A percentile compares a stretch with the other conserved stretches of the same genome.
These are phyloP conservation scores for Prosopis cineraria DNA, from an alignment of 306 rosid species.

Conservation along the genomic window DNA sequence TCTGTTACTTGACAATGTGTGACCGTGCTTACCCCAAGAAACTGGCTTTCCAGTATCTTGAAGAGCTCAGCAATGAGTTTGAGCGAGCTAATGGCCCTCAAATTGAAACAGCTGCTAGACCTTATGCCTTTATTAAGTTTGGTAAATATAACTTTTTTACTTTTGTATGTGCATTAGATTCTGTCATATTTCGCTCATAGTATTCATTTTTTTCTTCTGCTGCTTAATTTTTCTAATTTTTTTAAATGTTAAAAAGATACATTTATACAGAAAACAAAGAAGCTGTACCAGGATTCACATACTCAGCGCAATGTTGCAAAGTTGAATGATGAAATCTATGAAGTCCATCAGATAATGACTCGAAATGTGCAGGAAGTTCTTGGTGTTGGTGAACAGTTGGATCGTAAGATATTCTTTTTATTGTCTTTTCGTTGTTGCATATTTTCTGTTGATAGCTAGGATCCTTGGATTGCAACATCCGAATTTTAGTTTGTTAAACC, in stretches of 20 bases:
- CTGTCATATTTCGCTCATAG: conserved; percentile 9
- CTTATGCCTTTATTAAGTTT: conserved; percentile 97
- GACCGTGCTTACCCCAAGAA: conserved; percentile 99
- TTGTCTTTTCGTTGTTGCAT: conserved; percentile 27
- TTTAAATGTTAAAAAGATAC: conserved; percentile 65
- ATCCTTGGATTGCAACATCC: not conserved
- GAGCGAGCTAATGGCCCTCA: conserved; percentile 92
- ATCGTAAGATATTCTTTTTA: conserved; percentile 71
- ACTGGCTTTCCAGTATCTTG: conserved; percentile 98
- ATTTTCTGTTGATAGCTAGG: conserved; percentile 31
- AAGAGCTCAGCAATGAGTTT: conserved; percentile 95
- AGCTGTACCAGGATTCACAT: conserved; percentile 95
- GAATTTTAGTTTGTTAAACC: not conserved
- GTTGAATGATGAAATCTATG: conserved; percentile 97
- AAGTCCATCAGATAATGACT: conserved; percentile 99
- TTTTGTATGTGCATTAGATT: not conserved
- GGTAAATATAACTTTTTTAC: conserved; percentile 53
- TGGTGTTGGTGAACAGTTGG: conserved; percentile 99
- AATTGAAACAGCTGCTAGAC: conserved; percentile 99
- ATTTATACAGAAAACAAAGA: conserved; percentile 95
- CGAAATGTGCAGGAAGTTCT: conserved; percentile 99
- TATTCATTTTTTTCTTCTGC: conserved; percentile 10
- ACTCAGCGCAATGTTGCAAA: conserved; percentile 97
- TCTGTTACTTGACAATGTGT: conserved; percentile 98
- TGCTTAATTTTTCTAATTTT: conserved; percentile 34